These are phyloP conservation scores for Cryptococcus sp. DNA, from an alignment of 1,284 basidiomycete genomes.

Conservation along the genomic window DNA sequence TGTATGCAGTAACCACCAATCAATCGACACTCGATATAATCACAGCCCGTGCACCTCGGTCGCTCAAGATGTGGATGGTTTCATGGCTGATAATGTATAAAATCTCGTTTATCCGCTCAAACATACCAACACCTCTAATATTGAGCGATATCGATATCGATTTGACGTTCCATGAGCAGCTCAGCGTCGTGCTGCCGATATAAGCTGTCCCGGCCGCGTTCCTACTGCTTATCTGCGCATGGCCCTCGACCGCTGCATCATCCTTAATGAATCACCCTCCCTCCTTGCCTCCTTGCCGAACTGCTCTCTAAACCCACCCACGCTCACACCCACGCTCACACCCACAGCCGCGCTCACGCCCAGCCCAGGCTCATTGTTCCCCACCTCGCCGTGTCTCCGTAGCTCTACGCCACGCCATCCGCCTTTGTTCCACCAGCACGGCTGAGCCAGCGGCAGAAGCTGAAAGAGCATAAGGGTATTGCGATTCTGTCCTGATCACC, in stretches of 20 bases:
- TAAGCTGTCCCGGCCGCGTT: no score
- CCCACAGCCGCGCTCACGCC: background rate
- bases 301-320: background rate
- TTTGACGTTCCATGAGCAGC: no score
- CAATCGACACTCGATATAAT: background rate
- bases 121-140: no score
- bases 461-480: conserved; percentile 31
- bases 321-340: background rate
- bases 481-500: conserved; percentile 51
- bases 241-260: no score
- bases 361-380: background rate
- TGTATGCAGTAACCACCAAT: background rate
- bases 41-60: no score
- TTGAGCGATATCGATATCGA: no score
- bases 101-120: no score
- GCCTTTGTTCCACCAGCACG: conserved; percentile 11
- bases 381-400: conserved; percentile 16
- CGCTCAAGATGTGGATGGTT: no score
- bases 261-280: no score
- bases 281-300: background rate
- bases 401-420: conserved; percentile 18
- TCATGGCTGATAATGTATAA: no score
- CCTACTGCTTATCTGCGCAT: no score
- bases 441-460: conserved; percentile 9
- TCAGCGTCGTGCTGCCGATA: no score